Percentiles rank a stretch among this genome's conserved stretches.
These are phyloP conservation scores for Inga leiocalycina DNA, from an alignment of 306 rosid genomes.

Conservation along the genomic window DNA sequence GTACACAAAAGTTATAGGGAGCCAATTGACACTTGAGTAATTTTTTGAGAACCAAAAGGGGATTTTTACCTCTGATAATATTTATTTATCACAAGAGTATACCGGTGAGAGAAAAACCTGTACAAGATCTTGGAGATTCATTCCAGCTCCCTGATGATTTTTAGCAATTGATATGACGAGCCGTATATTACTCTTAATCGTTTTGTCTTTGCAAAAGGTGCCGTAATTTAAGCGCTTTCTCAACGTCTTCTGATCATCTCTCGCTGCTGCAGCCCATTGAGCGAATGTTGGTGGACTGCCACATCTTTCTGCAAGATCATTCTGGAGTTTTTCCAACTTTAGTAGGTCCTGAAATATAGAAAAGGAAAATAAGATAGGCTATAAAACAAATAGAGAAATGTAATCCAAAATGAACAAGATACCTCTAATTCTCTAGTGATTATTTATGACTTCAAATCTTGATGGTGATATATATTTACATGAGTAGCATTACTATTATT, in stretches of 20 bases:
- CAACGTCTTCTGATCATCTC: conserved; percentile 76
- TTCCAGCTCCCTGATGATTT: conserved; percentile 87
- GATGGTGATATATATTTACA: conserved; percentile 8
- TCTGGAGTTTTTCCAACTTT: conserved; percentile 82
- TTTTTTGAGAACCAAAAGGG: background rate
- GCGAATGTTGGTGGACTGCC: conserved; percentile 75
- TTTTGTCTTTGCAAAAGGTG: conserved; percentile 79
- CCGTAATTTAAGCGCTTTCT: conserved; percentile 82
- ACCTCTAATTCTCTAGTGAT: background rate
- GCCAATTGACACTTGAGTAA: background rate
- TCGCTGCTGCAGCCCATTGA: conserved; percentile 97
- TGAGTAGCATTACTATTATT: conserved; percentile 4
- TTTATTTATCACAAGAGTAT: conserved; percentile 26
- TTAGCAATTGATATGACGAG: conserved; percentile 96
- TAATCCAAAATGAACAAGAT: conserved; percentile 10
- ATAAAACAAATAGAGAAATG: conserved; percentile 19
- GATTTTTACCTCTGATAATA: background rate
- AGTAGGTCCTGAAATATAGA: conserved; percentile 67
- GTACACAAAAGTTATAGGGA: background rate
- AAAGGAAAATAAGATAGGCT: conserved; percentile 39
- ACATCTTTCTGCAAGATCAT: conserved; percentile 73
- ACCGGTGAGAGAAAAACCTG: conserved; percentile 60
- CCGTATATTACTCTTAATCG: conserved; percentile 91
- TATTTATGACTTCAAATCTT: conserved; percentile 9
- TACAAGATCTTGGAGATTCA: conserved; percentile 96